Evolutionary conservation across 805 yeast genomes (phyloP), one percentile per base, ranked within the genome.

Genomic region (Tetrapisispora namnaoensis): DNA sequence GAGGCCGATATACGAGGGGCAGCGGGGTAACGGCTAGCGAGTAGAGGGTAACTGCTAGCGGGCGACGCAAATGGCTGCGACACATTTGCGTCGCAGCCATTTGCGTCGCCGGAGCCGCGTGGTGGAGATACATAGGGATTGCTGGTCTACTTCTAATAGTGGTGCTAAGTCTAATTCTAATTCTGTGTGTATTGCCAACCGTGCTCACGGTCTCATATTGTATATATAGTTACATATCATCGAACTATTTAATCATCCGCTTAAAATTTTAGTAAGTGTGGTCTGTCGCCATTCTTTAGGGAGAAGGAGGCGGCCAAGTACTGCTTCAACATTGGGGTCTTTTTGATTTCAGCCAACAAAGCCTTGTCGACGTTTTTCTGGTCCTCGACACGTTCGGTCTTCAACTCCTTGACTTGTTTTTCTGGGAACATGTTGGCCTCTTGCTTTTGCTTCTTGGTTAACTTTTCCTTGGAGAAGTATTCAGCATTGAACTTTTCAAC

Each of bases 241-340:
- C 13, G 11, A 16, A 39, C 34, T 40, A 14, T 47, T 45, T 60
- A 65, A 58, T 62, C 59, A 38, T 45, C 22, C 24, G 48, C 30
- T 50, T 89, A 91, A 77, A 93, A 91, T 80, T 86, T 88, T 84
- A 93, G 86, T 73, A 86, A 82, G 77, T 91, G 98, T 70, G 98
- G 99, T 76, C 78, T 88, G 82, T 91, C 99, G 75, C 98, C 98
- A 77, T 79, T 82, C 86, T 88, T 90, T 77, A 93, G 83, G 64
- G 96, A 85, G 90, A 91, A 91, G 62, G 95, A 78, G 66, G 96
- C 73, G 63, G 96, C 84, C 71, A 91, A 82, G 86, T 91, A 91
- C 78, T 90, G 95, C 77, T 88, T 87, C 74, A 91, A 85, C 72
- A 88, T 81, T 73, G 97, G 95, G 68, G 96, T 89, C 81, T 89